These are phyloP conservation scores for Oidium heveae DNA, from an alignment of 2,329 filamentous ascomycete species.

Conservation along the genomic window DNA sequence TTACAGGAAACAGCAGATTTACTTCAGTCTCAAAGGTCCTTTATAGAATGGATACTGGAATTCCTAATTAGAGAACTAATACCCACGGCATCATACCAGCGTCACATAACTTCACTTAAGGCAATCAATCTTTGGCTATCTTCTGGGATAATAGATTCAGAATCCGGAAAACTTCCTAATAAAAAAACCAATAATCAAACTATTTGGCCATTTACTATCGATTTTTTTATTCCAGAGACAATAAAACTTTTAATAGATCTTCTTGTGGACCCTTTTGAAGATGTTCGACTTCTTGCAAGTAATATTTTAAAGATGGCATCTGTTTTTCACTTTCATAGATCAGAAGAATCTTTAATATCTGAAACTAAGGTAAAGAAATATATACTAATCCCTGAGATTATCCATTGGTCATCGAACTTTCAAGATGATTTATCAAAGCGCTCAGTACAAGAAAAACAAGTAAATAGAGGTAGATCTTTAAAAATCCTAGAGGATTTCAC, in stretches of 20 bases:
- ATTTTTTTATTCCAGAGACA: constrained; percentile 22
- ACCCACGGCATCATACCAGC: constrained; percentile 68
- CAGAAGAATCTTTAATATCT: background rate
- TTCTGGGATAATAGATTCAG: constrained; percentile 14
- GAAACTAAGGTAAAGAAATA: background rate
- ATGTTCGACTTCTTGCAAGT: constrained; percentile 42
- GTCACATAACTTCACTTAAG: constrained; percentile 60
- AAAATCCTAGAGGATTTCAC: constrained; percentile 22
- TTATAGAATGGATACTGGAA: constrained; percentile 47
- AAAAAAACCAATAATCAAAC: constrained; percentile 4
- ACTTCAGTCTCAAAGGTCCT: constrained; percentile 27
- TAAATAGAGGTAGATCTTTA: constrained; percentile 1
- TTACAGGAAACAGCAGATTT: constrained; percentile 3
- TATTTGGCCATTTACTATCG: constrained; percentile 9
- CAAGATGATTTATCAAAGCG: background rate
- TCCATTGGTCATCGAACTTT: background rate
- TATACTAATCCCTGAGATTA: background rate
- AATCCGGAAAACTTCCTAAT: background rate
- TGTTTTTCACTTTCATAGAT: constrained; percentile 10
- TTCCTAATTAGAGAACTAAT: constrained; percentile 53
- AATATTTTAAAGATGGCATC: constrained; percentile 25
- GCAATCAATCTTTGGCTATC: constrained; percentile 37
- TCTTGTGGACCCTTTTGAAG: constrained; percentile 74
- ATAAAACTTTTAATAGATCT: constrained; percentile 48
- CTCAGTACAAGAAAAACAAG: background rate